Conservation (phyloP, 176 grass and related monocot genomes). For the Dactylis glomerata region DNA sequence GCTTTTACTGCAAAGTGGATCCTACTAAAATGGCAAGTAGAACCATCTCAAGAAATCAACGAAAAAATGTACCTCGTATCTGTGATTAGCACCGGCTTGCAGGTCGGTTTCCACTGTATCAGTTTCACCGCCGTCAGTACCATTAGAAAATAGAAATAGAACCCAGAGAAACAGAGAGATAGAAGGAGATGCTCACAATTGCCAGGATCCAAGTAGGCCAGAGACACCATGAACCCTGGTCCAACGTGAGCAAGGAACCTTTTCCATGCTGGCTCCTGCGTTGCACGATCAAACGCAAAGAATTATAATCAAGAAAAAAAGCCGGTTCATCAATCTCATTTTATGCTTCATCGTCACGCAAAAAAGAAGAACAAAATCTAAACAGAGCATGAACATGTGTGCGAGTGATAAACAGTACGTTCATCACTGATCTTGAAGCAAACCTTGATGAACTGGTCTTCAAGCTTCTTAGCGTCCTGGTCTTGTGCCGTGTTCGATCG, state of each 20-base stretch:
- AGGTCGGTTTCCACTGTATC: constrained; percentile 82
- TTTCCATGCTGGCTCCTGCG: constrained; percentile 57
- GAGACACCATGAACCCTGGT: constrained; percentile 83
- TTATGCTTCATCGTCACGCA: too few relatives aligned
- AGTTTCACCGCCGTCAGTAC: neutral
- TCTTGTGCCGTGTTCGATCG: too few relatives aligned
- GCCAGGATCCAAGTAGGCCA: constrained; percentile 87
- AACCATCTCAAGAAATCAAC: neutral
- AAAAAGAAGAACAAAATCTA: too few relatives aligned
- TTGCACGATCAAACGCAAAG: neutral
- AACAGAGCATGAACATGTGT: too few relatives aligned
- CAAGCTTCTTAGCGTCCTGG: too few relatives aligned
- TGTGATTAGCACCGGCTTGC: constrained; percentile 77
- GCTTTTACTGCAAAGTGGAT: neutral
- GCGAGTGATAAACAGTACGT: too few relatives aligned
- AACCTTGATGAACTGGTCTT: too few relatives aligned
- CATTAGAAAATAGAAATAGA: neutral
- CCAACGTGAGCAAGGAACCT: constrained; percentile 75
- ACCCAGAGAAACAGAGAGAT: neutral
- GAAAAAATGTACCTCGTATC: constrained; percentile 63
- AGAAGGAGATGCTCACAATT: constrained; percentile 49
- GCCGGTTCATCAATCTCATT: too few relatives aligned
- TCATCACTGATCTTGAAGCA: too few relatives aligned
- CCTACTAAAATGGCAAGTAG: neutral
- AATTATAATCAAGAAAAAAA: neutral